A percentile compares a stretch with the other conserved stretches of the same genome.
Conservation (phyloP, 768 basidiomycete genomes). For the Mrakia blollopis region DNA sequence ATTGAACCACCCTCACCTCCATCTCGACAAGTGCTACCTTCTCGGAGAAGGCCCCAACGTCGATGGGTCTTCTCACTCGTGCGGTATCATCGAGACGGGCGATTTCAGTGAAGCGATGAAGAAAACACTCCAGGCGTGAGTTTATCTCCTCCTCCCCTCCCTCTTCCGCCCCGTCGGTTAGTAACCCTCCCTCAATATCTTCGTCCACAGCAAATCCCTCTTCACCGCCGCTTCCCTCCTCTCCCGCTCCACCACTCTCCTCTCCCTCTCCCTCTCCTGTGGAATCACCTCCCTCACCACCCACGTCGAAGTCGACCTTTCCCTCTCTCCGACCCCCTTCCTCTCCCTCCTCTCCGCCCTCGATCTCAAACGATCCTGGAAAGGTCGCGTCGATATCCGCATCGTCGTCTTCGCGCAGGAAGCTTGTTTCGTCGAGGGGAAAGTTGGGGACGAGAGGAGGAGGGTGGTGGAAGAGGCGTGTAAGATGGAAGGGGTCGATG, state of each 20-base stretch:
- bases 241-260: not conserved
- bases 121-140: not conserved
- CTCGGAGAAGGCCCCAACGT: not conserved
- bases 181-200: not conserved
- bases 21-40: slow-evolving; percentile 8
- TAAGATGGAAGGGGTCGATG: not conserved
- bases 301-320: slow-evolving; percentile 7
- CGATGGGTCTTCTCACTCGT: not conserved
- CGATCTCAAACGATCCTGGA: not conserved
- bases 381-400: not conserved
- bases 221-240: not conserved
- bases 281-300: slow-evolving; percentile 8
- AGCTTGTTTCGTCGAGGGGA: not conserved
- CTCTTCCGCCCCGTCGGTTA: no score
- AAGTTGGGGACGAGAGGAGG: not conserved
- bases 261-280: not conserved
- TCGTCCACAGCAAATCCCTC: not conserved
- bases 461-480: not conserved
- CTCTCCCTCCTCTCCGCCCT: not conserved
- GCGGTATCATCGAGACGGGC: not conserved
- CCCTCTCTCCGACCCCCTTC: not conserved
- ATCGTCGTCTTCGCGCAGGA: slow-evolving; percentile 14
- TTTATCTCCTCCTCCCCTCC: not conserved
- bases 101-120: not conserved
- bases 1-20: slow-evolving; percentile 11